Evolutionary conservation across 2,329 filamentous ascomycete species (phyloP).

Genomic region (Knufia fluminis): DNA sequence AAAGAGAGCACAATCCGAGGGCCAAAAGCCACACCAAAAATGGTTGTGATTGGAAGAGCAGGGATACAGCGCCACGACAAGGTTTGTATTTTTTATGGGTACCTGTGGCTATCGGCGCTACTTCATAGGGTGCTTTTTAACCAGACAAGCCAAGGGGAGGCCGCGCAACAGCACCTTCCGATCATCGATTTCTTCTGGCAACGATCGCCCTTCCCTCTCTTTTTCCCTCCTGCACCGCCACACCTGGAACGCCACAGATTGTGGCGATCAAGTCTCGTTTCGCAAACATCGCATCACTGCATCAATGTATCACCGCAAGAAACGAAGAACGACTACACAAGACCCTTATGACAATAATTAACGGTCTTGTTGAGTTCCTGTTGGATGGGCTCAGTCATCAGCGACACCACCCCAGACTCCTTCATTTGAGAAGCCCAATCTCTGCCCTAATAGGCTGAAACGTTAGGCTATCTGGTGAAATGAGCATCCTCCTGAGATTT

Average conservation of each 20-base stretch:
- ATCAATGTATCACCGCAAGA: no score
- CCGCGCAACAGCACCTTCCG: no score
- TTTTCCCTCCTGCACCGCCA: no score
- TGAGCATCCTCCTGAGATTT: not conserved
- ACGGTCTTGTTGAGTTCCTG: not conserved
- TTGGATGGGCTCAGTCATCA: not conserved
- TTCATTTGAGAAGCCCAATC: not conserved
- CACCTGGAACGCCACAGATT: no score
- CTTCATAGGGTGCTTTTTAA: no score
- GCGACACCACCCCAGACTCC: not conserved
- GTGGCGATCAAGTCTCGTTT: no score
- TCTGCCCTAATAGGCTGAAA: constrained; percentile 6
- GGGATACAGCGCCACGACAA: not conserved
- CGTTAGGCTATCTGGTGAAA: constrained; percentile 3
- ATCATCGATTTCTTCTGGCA: no score
- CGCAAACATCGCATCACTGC: no score
- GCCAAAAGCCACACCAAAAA: not conserved
- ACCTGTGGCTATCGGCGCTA: constrained; percentile 1
- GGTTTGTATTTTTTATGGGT: not conserved
- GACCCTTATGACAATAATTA: not conserved
- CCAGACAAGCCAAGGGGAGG: no score
- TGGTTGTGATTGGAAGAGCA: not conserved
- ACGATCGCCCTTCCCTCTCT: no score
- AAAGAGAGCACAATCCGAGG: not conserved
- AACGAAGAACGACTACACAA: no score